phyloP scores from a whole-genome alignment of 176 grass and related monocot species.

The Phoenix roebelenii region DNA sequence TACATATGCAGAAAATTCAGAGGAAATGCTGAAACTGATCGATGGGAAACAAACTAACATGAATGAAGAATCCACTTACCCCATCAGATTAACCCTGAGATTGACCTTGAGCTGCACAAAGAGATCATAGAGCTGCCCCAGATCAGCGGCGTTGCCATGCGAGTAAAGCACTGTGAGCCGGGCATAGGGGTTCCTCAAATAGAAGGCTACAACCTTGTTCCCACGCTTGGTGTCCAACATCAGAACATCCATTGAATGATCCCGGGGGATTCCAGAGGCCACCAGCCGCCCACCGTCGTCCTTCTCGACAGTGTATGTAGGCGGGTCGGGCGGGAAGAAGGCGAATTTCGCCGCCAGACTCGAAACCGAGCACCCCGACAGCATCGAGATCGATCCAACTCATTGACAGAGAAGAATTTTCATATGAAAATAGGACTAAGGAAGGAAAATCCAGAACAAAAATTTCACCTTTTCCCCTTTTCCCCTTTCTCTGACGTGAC shows the following conservation, averaged over 20 bases:
- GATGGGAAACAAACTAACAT: neutral
- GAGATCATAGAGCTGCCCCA: conserved; percentile 95
- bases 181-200: conserved; percentile 69
- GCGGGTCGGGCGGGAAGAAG: conserved; percentile 94
- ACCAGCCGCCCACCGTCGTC: conserved; percentile 69
- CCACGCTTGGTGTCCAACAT: conserved; percentile 64
- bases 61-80: conserved; percentile 43
- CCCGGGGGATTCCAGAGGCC: conserved; percentile 67
- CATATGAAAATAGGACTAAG: conserved; percentile 29
- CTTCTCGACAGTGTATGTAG: conserved; percentile 77
- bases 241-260: conserved; percentile 72
- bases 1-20: too few relatives aligned
- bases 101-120: conserved; percentile 99
- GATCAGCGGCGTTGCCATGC: conserved; percentile 97
- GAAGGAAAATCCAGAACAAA: too few relatives aligned
- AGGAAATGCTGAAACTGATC: too few relatives aligned
- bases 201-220: conserved; percentile 94
- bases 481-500: too few relatives aligned
- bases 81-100: conserved; percentile 97
- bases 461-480: too few relatives aligned
- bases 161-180: conserved; percentile 94
- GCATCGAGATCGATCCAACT: conserved; percentile 55
- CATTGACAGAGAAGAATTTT: conserved; percentile 58
- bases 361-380: conserved; percentile 90
- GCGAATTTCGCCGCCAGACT: conserved; percentile 98